Conservation (phyloP, 1,139 yeast genomes). For the Candida glucosophila region DNA sequence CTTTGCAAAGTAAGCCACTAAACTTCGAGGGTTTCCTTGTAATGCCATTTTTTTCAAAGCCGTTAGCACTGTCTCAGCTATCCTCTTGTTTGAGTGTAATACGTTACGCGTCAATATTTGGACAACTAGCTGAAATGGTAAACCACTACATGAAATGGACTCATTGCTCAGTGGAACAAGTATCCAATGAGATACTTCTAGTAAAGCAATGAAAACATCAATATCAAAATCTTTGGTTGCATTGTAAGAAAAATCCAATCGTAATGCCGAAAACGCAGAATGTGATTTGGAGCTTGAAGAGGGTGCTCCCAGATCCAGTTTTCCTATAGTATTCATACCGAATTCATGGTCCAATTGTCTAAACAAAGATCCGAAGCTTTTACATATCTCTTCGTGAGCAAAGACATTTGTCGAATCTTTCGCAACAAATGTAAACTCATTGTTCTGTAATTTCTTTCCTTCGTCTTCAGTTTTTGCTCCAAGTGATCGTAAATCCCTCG, state of each 20-base stretch:
- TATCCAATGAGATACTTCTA: conserved; percentile 67
- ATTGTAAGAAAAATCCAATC: conserved; percentile 33
- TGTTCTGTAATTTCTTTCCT: conserved; percentile 5
- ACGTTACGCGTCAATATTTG: conserved; percentile 73
- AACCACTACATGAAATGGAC: conserved; percentile 22
- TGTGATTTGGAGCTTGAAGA: conserved; percentile 9
- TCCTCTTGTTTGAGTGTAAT: conserved; percentile 53
- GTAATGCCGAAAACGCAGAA: conserved; percentile 36
- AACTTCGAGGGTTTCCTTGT: conserved; percentile 60
- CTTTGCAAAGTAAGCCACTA: conserved; percentile 70
- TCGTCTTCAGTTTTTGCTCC: not conserved
- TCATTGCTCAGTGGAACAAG: conserved; percentile 31
- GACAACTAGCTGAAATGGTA: conserved; percentile 52
- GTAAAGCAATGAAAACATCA: conserved; percentile 61
- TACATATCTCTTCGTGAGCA: conserved; percentile 70
- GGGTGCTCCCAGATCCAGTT: too few relatives aligned
- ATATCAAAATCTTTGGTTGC: conserved; percentile 30
- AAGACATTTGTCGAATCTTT: conserved; percentile 37
- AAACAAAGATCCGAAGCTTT: conserved; percentile 50
- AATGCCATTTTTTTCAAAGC: conserved; percentile 62
- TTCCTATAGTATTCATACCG: conserved; percentile 35
- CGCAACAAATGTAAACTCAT: conserved; percentile 31
- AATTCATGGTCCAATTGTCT: conserved; percentile 52
- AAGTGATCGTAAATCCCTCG: not conserved
- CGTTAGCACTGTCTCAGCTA: conserved; percentile 54